phyloP scores from a whole-genome alignment of 164 flowering plant genomes.

The Liquidambar formosana region DNA sequence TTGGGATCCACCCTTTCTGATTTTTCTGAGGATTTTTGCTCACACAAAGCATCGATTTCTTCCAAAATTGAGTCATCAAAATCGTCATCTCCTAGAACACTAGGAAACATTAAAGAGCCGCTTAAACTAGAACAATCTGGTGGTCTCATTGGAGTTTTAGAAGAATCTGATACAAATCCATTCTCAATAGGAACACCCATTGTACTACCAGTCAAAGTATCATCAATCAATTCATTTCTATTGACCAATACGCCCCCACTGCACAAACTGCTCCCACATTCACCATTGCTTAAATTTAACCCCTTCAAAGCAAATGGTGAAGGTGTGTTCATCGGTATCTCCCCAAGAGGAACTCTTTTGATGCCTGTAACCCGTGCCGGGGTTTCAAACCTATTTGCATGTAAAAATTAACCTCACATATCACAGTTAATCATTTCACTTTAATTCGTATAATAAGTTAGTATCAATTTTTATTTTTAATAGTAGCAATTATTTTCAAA shows the following conservation, averaged over 20 bases:
- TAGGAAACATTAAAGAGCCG: constrained; percentile 17
- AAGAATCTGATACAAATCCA: constrained; percentile 20
- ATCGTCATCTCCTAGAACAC: constrained; percentile 48
- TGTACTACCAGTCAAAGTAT: constrained; percentile 2
- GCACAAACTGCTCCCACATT: constrained; percentile 16
- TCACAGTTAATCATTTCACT: background rate
- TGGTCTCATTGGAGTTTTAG: constrained; percentile 26
- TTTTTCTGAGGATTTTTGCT: constrained; percentile 39
- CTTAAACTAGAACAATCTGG: constrained; percentile 15
- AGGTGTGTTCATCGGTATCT: constrained; percentile 35
- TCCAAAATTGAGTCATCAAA: constrained; percentile 62
- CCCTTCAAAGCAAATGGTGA: constrained; percentile 14
- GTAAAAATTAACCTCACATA: background rate
- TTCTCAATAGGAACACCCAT: background rate
- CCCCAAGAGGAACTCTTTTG: constrained; percentile 49
- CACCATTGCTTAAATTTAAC: background rate
- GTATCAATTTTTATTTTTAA: too few relatives aligned
- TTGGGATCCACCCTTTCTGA: constrained; percentile 7
- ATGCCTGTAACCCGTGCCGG: background rate
- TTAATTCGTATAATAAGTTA: background rate
- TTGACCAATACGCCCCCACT: constrained; percentile 2
- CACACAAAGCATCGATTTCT: constrained; percentile 79
- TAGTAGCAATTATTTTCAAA: too few relatives aligned
- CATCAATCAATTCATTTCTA: constrained; percentile 3
- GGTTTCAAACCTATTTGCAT: constrained; percentile 6